A percentile compares a stretch with the other conserved stretches of the same genome.
Conservation (phyloP, 345 rosid genomes). For the Psidium guajava region DNA sequence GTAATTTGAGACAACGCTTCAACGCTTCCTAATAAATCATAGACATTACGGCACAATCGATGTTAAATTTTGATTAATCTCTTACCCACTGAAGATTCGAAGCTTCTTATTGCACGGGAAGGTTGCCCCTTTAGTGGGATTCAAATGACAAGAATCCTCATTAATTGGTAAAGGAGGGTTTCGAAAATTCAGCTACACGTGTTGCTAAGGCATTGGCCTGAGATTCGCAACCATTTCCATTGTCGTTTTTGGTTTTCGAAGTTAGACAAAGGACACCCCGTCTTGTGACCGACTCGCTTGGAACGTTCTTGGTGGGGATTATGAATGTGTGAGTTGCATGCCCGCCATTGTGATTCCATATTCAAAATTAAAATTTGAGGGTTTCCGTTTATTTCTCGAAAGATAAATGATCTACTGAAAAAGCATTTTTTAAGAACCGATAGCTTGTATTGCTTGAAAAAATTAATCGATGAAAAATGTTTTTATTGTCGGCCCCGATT, state of each 20-base stretch:
- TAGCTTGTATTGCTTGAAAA: not conserved
- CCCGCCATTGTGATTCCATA: not conserved
- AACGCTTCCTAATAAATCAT: not conserved
- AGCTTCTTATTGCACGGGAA: not conserved
- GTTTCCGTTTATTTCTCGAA: not conserved
- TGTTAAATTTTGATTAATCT: not conserved
- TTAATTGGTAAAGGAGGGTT: not conserved
- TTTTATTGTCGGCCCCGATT: not conserved
- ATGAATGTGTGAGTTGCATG: not conserved
- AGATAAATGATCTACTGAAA: not conserved
- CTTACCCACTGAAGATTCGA: not conserved
- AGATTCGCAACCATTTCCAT: not conserved
- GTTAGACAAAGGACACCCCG: not conserved
- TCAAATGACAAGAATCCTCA: not conserved
- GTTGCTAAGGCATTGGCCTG: not conserved
- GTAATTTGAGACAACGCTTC: no score
- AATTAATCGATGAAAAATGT: not conserved
- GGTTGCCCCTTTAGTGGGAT: not conserved
- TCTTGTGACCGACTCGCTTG: not conserved
- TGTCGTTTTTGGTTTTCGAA: no score
- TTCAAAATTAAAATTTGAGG: no score
- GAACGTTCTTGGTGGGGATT: not conserved
- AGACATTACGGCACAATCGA: not conserved
- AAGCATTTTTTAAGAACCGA: not conserved
- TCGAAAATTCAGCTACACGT: not conserved